Evolutionary conservation across 805 yeast species (phyloP).

Genomic region (Ogataea naganishii): DNA sequence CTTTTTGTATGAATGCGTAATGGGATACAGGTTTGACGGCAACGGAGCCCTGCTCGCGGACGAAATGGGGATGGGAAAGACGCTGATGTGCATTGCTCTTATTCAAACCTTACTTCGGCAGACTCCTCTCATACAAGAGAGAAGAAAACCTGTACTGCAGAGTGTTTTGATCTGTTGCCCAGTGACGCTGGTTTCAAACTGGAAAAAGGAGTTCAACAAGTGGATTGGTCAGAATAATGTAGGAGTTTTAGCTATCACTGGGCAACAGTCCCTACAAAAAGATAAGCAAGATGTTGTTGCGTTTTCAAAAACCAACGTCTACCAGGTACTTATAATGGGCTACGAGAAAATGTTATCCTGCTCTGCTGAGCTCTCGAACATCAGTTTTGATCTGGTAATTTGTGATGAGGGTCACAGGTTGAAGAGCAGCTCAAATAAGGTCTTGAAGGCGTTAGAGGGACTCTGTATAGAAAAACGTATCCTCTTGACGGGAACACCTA

Average conservation of each 20-base stretch:
- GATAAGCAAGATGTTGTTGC: slow-evolving; percentile 50
- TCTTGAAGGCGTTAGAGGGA: slow-evolving; percentile 50
- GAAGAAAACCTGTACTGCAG: slow-evolving; percentile 28
- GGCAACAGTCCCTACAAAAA: slow-evolving; percentile 37
- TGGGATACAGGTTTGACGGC: slow-evolving; percentile 50
- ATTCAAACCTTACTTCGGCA: slow-evolving; percentile 79
- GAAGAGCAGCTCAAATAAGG: slow-evolving; percentile 67
- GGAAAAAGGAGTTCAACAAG: slow-evolving; percentile 82
- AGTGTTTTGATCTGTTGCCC: slow-evolving; percentile 84
- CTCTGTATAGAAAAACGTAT: slow-evolving; percentile 50
- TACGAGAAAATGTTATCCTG: slow-evolving; percentile 70
- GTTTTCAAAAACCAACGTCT: slow-evolving; percentile 61
- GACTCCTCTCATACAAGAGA: slow-evolving; percentile 33
- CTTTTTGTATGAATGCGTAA: slow-evolving; percentile 75
- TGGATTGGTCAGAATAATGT: slow-evolving; percentile 69
- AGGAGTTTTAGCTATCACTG: slow-evolving; percentile 55
- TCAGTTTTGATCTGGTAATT: slow-evolving; percentile 56
- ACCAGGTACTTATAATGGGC: slow-evolving; percentile 78
- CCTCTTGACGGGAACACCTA: slow-evolving; percentile 82
- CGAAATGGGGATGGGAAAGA: slow-evolving; percentile 93
- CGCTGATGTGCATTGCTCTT: slow-evolving; percentile 74
- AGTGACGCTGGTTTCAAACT: slow-evolving; percentile 77
- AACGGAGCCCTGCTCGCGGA: slow-evolving; percentile 85
- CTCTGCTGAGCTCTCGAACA: slow-evolving; percentile 37
- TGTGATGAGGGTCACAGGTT: slow-evolving; percentile 96